Evolutionary conservation across 179 eudicot genomes (phyloP).

Genomic region (Beta lomatogona): DNA sequence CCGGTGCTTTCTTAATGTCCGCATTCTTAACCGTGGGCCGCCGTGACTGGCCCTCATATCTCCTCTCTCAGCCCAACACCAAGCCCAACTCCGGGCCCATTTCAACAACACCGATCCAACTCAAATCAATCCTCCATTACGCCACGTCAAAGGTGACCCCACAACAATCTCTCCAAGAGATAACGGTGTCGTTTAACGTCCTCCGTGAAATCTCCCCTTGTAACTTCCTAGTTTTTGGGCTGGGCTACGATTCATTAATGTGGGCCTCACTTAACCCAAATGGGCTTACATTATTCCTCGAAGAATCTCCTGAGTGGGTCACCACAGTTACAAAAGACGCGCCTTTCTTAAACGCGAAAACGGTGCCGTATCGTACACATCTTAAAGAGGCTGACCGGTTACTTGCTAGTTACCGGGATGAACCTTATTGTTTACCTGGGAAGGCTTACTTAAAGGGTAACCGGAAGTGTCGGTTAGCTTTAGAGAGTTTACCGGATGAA

Average conservation of each 20-base stretch:
- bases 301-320: constrained; percentile 62
- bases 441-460: constrained; percentile 46
- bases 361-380: constrained; percentile 52
- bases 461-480: constrained; percentile 50
- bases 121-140: constrained; percentile 56
- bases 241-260: constrained; percentile 75
- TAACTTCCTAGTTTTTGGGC: constrained; percentile 72
- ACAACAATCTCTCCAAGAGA: constrained; percentile 50
- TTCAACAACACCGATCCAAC: constrained; percentile 27
- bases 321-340: constrained; percentile 35
- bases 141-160: constrained; percentile 61
- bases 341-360: constrained; percentile 43
- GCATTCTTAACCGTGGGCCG: constrained; percentile 20
- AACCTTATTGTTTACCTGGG: constrained; percentile 38
- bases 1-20: constrained; percentile 26
- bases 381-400: constrained; percentile 52
- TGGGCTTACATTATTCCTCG: constrained; percentile 66
- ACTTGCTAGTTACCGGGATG: constrained; percentile 25
- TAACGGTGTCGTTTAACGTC: constrained; percentile 44
- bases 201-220: constrained; percentile 38
- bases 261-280: constrained; percentile 68
- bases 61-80: constrained; percentile 6
- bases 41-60: not conserved
- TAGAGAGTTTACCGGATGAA: constrained; percentile 53
- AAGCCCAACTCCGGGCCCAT: not conserved